Conservation (phyloP, 2,329 filamentous ascomycete species). For the Emericellopsis cladophorae region DNA sequence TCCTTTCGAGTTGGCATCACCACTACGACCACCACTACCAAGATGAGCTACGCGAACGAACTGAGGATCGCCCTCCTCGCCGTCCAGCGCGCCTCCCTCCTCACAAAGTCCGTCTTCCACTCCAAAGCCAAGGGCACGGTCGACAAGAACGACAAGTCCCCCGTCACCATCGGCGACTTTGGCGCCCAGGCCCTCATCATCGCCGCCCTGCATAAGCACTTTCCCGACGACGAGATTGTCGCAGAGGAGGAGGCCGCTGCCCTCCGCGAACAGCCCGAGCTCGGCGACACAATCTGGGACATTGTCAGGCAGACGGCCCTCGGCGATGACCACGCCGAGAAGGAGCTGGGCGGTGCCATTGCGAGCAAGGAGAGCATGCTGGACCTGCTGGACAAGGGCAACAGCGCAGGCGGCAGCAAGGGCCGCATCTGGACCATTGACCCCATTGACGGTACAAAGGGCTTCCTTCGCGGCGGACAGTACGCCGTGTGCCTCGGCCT, state of each 20-base stretch:
- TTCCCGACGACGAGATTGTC: conserved; percentile 83
- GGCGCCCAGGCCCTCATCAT: conserved; percentile 96
- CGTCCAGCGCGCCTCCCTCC: conserved; percentile 60
- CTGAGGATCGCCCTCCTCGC: conserved; percentile 75
- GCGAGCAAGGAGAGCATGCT: conserved; percentile 54
- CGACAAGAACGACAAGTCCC: conserved; percentile 82
- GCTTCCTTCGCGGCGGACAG: conserved; percentile 89
- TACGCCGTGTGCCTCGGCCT: conserved; percentile 91
- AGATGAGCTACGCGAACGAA: conserved; percentile 56
- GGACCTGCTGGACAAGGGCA: conserved; percentile 53
- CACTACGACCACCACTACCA: neutral
- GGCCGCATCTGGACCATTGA: conserved; percentile 94
- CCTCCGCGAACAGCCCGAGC: conserved; percentile 56
- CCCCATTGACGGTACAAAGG: conserved; percentile 96
- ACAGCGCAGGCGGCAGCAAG: conserved; percentile 55
- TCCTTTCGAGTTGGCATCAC: too few relatives aligned
- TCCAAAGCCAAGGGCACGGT: conserved; percentile 91
- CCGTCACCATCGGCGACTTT: conserved; percentile 96
- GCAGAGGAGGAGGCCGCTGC: conserved; percentile 86
- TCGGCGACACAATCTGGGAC: conserved; percentile 66
- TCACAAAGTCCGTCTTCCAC: conserved; percentile 45
- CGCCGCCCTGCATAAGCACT: conserved; percentile 74
- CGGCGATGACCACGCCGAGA: conserved; percentile 41
- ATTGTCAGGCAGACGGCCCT: conserved; percentile 64
- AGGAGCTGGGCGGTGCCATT: conserved; percentile 56